Evolutionary conservation across 2,329 filamentous ascomycete genomes (phyloP), one percentile per base, ranked within the genome.

Genomic region (Monilinia fructicola): DNA sequence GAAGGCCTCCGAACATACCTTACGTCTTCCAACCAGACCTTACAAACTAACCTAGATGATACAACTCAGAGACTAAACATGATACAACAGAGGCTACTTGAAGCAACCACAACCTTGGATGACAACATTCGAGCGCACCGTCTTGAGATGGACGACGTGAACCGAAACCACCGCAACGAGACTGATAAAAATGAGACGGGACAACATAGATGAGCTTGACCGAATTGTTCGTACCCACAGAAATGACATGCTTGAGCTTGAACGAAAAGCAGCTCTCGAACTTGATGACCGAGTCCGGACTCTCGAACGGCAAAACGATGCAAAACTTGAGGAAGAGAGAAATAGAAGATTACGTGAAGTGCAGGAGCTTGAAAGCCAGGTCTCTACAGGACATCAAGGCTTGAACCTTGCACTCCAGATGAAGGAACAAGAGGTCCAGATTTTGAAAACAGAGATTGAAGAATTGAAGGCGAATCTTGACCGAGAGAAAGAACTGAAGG

Each of bases 1-100:
- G 86, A 90, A 64, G 71, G 68, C 44, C 70, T 74, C 26, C 72
- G 74, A 65, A 59, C 69, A 14, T 74, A 78, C 67, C 69, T 77
- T 53, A 67, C 70, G 10, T 69, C 71, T 31, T 66, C 73, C 35
- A 87, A 87, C 69, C 78, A 82, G 23, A 78, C 78, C 10, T 76
- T 94, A 7, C 85, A 89, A 58, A 81, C 82, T n/a, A 90, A 96
- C 68, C 78, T 96, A 67, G 87, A 90, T 66, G 82, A 84, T 2
- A 79, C 82, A 60, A 87, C 81, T 74, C 82, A 71, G 53, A 73
- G 70, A 67, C 66, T 70, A 12, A 69, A 71, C 18, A 62, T 63
- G 10, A 67, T 74, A 46, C 71, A 76, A 55, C 69, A 78, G 70
- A 86, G 80, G 69, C 79, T 85, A 71, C 76, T 77, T 28, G 77